Percentiles rank a stretch among this genome's conserved stretches.
These are phyloP conservation scores for Simmondsia chinensis DNA, from an alignment of 148 eudicot species.

Conservation along the genomic window DNA sequence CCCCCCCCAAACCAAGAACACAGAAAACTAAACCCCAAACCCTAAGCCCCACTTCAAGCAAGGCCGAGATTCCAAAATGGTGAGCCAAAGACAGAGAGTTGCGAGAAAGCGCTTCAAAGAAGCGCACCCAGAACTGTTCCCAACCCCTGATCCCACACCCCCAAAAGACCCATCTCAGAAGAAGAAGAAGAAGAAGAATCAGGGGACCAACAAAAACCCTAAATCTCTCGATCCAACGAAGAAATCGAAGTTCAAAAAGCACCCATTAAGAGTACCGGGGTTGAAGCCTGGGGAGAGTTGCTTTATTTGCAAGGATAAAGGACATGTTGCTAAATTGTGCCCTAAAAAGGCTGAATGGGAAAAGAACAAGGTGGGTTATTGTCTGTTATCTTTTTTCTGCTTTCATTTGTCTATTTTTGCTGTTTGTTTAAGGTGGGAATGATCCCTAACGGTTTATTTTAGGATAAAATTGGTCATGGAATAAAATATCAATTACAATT, in stretches of 20 bases:
- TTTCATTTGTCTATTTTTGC: background rate
- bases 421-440: background rate
- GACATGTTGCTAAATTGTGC: slow-evolving; percentile 87
- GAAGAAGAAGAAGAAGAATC: slow-evolving; percentile 46
- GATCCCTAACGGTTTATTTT: background rate
- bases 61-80: too few relatives aligned
- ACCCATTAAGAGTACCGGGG: slow-evolving; percentile 78
- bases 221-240: slow-evolving; percentile 22
- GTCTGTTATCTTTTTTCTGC: background rate
- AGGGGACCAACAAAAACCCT: slow-evolving; percentile 15
- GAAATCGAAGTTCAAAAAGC: slow-evolving; percentile 24
- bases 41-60: too few relatives aligned
- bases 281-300: slow-evolving; percentile 95
- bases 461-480: too few relatives aligned
- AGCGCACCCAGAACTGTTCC: slow-evolving; percentile 53
- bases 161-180: slow-evolving; percentile 62
- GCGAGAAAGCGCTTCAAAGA: slow-evolving; percentile 49
- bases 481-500: too few relatives aligned
- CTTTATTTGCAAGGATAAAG: slow-evolving; percentile 62
- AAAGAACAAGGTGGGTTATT: slow-evolving; percentile 54
- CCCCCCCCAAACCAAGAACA: too few relatives aligned
- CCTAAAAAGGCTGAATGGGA: slow-evolving; percentile 82
- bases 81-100: slow-evolving; percentile 56
- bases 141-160: slow-evolving; percentile 56
- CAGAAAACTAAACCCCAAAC: too few relatives aligned